Percentiles rank a stretch among this genome's conserved stretches.
Evolutionary conservation across 441 rosid species (phyloP).

Genomic region (Gossypium trilobum): DNA sequence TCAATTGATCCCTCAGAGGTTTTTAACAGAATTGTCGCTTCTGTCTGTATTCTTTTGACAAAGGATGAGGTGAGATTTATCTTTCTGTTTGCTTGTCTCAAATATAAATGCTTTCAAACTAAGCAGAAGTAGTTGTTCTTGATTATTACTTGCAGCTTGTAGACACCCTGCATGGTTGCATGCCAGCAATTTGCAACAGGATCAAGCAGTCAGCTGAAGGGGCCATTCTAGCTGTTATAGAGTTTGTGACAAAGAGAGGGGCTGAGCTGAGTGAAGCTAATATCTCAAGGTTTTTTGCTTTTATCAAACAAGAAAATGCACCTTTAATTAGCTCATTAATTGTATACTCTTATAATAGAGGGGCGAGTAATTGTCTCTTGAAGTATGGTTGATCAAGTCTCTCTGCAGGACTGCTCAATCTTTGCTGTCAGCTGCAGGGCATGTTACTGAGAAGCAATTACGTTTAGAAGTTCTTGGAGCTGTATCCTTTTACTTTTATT

Average conservation of each 20-base stretch:
- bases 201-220: constrained; percentile 94
- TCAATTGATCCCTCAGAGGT: constrained; percentile 99
- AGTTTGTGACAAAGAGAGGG: constrained; percentile 80
- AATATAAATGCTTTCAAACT: not conserved
- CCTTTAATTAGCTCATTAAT: constrained; percentile 9
- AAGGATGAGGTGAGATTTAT: constrained; percentile 65
- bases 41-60: constrained; percentile 62
- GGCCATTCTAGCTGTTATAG: constrained; percentile 83
- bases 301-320: not conserved
- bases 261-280: constrained; percentile 66
- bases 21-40: constrained; percentile 86
- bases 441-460: constrained; percentile 83
- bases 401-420: constrained; percentile 81
- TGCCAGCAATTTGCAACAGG: constrained; percentile 80
- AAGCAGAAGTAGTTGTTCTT: constrained; percentile 13
- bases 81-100: constrained; percentile 7
- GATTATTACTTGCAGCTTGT: constrained; percentile 63
- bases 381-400: constrained; percentile 6
- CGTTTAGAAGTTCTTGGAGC: constrained; percentile 91
- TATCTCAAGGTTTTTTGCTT: constrained; percentile 56
- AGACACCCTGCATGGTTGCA: constrained; percentile 62
- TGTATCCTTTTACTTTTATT: constrained; percentile 50
- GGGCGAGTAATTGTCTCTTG: not conserved
- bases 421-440: constrained; percentile 79
- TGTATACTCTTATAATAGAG: not conserved